Base-by-base conservation (phyloP, 192 early-diverging fungal genomes). In the Podila horticola region DNA sequence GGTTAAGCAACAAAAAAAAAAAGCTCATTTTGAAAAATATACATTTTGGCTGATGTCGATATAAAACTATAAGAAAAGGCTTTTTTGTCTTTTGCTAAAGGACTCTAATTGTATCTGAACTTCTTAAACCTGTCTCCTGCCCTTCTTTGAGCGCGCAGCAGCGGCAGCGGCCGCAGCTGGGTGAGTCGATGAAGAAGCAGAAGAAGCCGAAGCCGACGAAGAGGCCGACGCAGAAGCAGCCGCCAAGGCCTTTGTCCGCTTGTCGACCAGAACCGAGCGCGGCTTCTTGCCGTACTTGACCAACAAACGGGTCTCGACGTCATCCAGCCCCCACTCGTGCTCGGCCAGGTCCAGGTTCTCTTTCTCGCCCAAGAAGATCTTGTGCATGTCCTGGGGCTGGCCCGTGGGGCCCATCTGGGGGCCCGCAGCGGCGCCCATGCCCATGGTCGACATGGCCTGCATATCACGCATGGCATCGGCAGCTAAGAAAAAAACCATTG, bases 401-500 rank as follows among this genome's bases (percentile, higher is more conserved):
- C 92, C 94, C 4, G 93, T 88, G 36, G 74, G 59, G 38, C 49
- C 67, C 63, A 75, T 70, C 82, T 89, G 88, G 30, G 74, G 82
- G 74, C 88, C 88, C 33, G 88, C 91, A 62, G 91, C 88, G 31
- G 88, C 86, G 51, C 87, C 82, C 57, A 83, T 85, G 41, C 92
- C 91, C 93, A 97, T 97, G 36, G 88, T 86, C 38, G 93, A 90
- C 95, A 97, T 97, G 19, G 95, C 94, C 34, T 93, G 86, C 95
- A 99, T 97, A 77, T 97, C 97, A 71, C 91, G 86, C 75, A 90
- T 92, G 15, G 93, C 93, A 73, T 92, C 93, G 28, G 93, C 96
- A 68, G 95, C 92, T 84, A 83, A 58, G 71, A 20, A 38, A 69
- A 34, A 64, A n/a, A n/a, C n/a, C 58, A 48, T 30, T 17, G 22